Conservation (phyloP, 2,329 filamentous ascomycete genomes). For the Lecanicillium sp. region DNA sequence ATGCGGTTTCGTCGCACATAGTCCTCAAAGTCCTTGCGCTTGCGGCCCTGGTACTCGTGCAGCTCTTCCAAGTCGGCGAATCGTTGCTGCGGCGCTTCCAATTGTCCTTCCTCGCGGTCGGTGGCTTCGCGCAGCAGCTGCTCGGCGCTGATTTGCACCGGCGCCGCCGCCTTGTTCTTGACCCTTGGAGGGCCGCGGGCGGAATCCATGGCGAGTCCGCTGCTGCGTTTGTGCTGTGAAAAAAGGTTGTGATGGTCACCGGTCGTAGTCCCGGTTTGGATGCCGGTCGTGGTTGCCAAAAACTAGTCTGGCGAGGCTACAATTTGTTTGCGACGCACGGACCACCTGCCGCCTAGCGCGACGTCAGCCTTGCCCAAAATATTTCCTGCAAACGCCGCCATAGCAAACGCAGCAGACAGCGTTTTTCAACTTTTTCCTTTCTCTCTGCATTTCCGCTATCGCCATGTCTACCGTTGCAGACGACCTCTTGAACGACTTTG, state of each 20-base stretch:
- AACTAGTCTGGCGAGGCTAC: constrained; percentile 7
- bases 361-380: constrained; percentile 5
- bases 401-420: too few relatives aligned
- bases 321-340: constrained; percentile 7
- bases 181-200: constrained; percentile 88
- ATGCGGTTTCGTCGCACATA: constrained; percentile 92
- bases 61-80: constrained; percentile 97
- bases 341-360: constrained; percentile 2
- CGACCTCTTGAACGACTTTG: constrained; percentile 73
- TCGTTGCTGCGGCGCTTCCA: constrained; percentile 87
- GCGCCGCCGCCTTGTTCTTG: constrained; percentile 96
- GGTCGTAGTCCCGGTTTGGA: not conserved
- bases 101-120: constrained; percentile 81
- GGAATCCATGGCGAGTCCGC: constrained; percentile 63
- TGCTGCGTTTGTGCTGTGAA: not conserved
- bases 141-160: constrained; percentile 87
- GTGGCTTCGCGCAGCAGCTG: constrained; percentile 96
- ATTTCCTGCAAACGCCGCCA: not conserved
- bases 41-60: constrained; percentile 93
- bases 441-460: constrained; percentile 6
- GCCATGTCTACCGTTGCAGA: constrained; percentile 86
- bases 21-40: constrained; percentile 94
- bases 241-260: not conserved
- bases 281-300: not conserved
- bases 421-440: not conserved